These are phyloP conservation scores for Curvularia sp. DNA, from an alignment of 2,329 filamentous ascomycete species.

Conservation along the genomic window DNA sequence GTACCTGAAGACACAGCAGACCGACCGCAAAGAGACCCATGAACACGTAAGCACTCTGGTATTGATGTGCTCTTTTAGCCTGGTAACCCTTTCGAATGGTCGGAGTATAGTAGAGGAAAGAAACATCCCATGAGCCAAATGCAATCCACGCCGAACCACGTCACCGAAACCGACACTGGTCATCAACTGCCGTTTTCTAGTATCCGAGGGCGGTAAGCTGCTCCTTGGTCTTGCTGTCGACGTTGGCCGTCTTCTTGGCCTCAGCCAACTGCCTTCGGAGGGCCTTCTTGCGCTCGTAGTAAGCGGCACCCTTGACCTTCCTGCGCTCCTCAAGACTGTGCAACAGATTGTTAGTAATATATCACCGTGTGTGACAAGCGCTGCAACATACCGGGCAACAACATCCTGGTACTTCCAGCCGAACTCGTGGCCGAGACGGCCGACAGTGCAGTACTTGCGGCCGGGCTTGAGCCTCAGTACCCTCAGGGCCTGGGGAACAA, in stretches of 20 bases:
- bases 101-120: conserved; percentile 48
- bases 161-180: conserved; percentile 39
- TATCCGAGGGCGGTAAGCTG: conserved; percentile 91
- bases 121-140: conserved; percentile 50
- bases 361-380: neutral
- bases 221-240: conserved; percentile 85
- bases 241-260: conserved; percentile 88
- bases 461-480: conserved; percentile 97
- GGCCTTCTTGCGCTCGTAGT: conserved; percentile 99
- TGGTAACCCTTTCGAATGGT: conserved; percentile 48
- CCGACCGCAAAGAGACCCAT: conserved; percentile 51
- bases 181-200: conserved; percentile 63
- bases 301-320: conserved; percentile 98
- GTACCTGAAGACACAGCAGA: conserved; percentile 47
- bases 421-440: conserved; percentile 96
- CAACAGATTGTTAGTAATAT: conserved; percentile 28
- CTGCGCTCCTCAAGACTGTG: conserved; percentile 95
- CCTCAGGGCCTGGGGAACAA: conserved; percentile 96
- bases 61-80: conserved; percentile 50
- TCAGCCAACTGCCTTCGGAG: conserved; percentile 87
- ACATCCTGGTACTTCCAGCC: conserved; percentile 99
- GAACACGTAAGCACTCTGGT: conserved; percentile 48
- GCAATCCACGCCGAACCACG: conserved; percentile 48
- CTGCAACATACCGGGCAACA: conserved; percentile 84
- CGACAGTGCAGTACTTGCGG: conserved; percentile 99